A percentile compares a stretch with the other conserved stretches of the same genome.
Evolutionary conservation across 139 green algal species (phyloP).

Genomic region (Zygnema cylindricum): DNA sequence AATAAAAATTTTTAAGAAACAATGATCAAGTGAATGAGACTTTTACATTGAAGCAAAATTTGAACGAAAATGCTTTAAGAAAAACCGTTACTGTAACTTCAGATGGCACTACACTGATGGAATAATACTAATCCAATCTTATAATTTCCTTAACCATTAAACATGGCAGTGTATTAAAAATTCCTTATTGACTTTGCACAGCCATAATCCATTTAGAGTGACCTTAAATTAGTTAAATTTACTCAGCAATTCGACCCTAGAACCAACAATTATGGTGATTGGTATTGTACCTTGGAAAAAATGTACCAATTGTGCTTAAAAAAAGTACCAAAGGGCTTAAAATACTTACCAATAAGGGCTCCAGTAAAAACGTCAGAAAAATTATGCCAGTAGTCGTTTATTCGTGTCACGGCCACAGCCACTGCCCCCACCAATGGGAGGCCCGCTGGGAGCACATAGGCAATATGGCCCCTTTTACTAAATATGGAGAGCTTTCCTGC

Average conservation of each 20-base stretch:
- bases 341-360: slow-evolving; percentile 33
- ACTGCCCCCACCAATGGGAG: slow-evolving; percentile 36
- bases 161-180: too few species aligned
- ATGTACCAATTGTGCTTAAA: neutral
- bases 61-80: too few species aligned
- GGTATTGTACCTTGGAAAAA: neutral
- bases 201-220: neutral
- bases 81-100: too few species aligned
- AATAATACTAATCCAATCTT: too few species aligned
- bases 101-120: too few species aligned
- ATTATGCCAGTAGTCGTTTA: slow-evolving; percentile 58
- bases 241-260: neutral
- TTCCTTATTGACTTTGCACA: too few species aligned
- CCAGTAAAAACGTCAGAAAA: slow-evolving; percentile 44
- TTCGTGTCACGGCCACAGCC: slow-evolving; percentile 26
- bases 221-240: neutral
- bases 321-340: neutral
- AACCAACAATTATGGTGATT: neutral
- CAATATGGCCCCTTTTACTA: slow-evolving; percentile 5
- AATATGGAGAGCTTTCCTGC: slow-evolving; percentile 48
- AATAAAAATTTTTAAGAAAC: too few species aligned
- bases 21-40: too few species aligned
- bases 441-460: neutral
- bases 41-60: too few species aligned
- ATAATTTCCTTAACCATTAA: too few species aligned